Evolutionary conservation across 805 yeast species (phyloP).

Genomic region (Grigorovia yakushimaensis): DNA sequence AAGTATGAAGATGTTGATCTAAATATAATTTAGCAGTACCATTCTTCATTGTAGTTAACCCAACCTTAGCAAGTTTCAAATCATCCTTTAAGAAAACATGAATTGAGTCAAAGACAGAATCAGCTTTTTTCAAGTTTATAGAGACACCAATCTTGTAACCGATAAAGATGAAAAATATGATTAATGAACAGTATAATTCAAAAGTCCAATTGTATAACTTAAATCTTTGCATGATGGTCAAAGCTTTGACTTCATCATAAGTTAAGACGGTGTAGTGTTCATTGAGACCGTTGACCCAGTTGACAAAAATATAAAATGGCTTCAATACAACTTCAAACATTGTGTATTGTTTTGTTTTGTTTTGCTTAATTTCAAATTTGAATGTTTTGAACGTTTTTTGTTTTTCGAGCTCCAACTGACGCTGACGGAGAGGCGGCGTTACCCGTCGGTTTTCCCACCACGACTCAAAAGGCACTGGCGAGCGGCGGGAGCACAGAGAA

Average conservation of each 20-base stretch:
- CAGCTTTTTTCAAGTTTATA: slow-evolving; percentile 49
- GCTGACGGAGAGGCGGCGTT: not conserved
- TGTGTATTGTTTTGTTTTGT: not conserved
- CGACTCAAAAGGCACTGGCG: no score
- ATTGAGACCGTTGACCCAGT: slow-evolving; percentile 18
- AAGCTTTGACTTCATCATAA: slow-evolving; percentile 43
- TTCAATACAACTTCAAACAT: slow-evolving; percentile 4
- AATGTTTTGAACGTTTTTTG: not conserved
- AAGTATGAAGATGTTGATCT: slow-evolving; percentile 24
- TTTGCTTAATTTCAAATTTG: not conserved
- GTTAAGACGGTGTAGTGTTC: slow-evolving; percentile 24
- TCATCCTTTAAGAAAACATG: slow-evolving; percentile 48
- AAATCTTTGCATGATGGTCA: slow-evolving; percentile 54
- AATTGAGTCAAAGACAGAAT: slow-evolving; percentile 41
- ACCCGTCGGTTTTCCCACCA: no score
- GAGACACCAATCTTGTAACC: slow-evolving; percentile 50
- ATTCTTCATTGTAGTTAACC: slow-evolving; percentile 16
- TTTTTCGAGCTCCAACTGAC: no score
- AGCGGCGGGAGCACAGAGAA: no score
- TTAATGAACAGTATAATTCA: slow-evolving; percentile 48
- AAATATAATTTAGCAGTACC: slow-evolving; percentile 30
- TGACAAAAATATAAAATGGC: slow-evolving; percentile 2
- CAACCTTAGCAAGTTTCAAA: slow-evolving; percentile 54
- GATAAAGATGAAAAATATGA: slow-evolving; percentile 40
- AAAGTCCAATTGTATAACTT: slow-evolving; percentile 62